These are phyloP conservation scores for Brassica hybrid DNA, from an alignment of 441 rosid genomes.

Conservation along the genomic window DNA sequence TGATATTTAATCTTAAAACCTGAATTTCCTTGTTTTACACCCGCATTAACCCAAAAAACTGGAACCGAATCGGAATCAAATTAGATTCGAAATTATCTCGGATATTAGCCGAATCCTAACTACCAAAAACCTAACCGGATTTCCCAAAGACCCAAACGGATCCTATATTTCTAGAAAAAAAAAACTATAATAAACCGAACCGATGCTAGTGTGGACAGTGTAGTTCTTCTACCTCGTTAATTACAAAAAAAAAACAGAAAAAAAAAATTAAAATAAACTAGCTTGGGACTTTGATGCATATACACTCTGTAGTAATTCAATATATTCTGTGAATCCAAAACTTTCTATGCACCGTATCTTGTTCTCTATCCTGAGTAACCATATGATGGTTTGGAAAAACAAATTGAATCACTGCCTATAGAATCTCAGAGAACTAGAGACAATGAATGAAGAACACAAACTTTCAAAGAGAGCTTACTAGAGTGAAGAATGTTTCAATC, in stretches of 20 bases:
- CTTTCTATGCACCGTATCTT: slow-evolving; percentile 15
- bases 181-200: no score
- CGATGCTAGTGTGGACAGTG: no score
- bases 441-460: not conserved
- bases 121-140: no score
- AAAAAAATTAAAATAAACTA: slow-evolving; percentile 24
- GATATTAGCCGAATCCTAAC: no score
- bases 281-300: slow-evolving; percentile 30
- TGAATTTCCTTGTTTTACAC: no score
- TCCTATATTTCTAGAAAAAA: no score
- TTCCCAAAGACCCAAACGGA: no score
- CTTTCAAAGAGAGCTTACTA: not conserved
- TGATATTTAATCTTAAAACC: no score
- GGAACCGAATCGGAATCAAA: no score
- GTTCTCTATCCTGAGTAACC: not conserved
- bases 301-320: not conserved
- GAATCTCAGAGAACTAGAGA: not conserved
- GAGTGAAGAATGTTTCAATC: not conserved
- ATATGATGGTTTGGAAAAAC: not conserved
- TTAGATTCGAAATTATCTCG: no score
- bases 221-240: not conserved
- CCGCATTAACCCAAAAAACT: no score
- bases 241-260: not conserved
- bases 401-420: slow-evolving; percentile 4
- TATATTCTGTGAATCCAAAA: slow-evolving; percentile 19